phyloP scores from a whole-genome alignment of 139 green algal genomes.

The Monoraphidium neglectum region DNA sequence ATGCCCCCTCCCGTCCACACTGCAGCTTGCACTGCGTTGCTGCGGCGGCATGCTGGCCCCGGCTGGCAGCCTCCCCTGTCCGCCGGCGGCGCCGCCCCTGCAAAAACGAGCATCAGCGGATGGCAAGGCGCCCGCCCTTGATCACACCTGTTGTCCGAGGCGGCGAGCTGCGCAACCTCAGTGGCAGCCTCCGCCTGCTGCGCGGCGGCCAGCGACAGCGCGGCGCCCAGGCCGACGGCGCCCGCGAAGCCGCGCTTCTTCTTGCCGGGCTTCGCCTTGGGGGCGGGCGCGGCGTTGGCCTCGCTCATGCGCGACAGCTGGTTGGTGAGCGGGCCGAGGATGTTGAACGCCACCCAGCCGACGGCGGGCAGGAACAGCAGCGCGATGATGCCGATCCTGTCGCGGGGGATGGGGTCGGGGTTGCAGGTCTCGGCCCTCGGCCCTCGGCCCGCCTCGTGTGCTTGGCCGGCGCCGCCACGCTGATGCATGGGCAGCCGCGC shows the following conservation, averaged over 20 bases:
- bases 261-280: constrained; percentile 4
- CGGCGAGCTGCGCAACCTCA: constrained; percentile 76
- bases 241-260: constrained; percentile 23
- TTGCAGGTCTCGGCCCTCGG: constrained; percentile 40
- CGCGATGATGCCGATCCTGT: constrained; percentile 37
- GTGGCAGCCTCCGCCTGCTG: constrained; percentile 62
- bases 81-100: too few species aligned
- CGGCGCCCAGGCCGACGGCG: constrained; percentile 41
- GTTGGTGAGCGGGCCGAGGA: constrained; percentile 51
- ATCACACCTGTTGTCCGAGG: constrained; percentile 66
- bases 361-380: constrained; percentile 64
- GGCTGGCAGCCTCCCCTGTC: too few species aligned
- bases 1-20: not conserved
- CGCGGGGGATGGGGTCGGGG: too few species aligned
- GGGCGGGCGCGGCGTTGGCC: constrained; percentile 31
- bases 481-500: constrained; percentile 47
- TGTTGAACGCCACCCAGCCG: constrained; percentile 82
- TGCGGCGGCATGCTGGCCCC: too few species aligned
- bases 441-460: not conserved
- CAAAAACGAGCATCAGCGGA: too few species aligned
- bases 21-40: not conserved
- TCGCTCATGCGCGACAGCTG: constrained; percentile 68
- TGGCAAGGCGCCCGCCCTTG: constrained; percentile 2
- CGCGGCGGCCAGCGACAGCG: constrained; percentile 31
- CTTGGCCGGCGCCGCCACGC: constrained; percentile 25